Evolutionary conservation across 495 filamentous ascomycete species (phyloP), one percentile per base, ranked within the genome.

Genomic region (Schizothecium vesticola): DNA sequence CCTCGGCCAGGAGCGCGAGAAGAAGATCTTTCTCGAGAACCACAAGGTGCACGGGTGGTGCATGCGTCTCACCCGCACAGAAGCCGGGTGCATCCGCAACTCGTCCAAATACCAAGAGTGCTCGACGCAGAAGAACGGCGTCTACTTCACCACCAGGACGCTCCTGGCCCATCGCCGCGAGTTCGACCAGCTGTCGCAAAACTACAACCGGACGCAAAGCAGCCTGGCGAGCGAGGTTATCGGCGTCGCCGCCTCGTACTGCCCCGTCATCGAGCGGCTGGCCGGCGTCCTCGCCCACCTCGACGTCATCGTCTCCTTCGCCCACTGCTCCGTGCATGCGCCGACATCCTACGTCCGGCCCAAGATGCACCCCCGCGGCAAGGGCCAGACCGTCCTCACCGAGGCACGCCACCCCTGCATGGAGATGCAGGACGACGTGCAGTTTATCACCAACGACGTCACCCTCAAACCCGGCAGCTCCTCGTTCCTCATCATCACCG

Each of bases 381-480:
- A 90, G 63, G 95, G 95, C n/a, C 88, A 92, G 65, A 98, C 95
- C 0, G 83, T 97, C 23, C 85, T 99, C 21, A 93, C 89, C 73
- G 95, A 97, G 75, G 94, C 95, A 3, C 90, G 96, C 10, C 95
- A 99, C 76, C 96, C 95, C 1, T 99, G 95, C 77, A 93, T 99
- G 92, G 95, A 99, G 76, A 93, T 97, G 91, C 95, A 99, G 78
- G 95, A 99, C 71, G 96, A 98, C 73, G 88, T 99, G 56, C 91
- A 92, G 63, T 99, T 99, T 81, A 98, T 99, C 77, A 98, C 94
- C 64, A 99, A 99, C 74, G 94, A 99, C 69, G 94, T 98, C 28
- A 87, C 85, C 33, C 86, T 99, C 71, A 80, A 86, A n/a, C 87
- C 94, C 13, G 91, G 89, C 63, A 85, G 85, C 56, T 96, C 92